phyloP scores from a whole-genome alignment of 805 yeast genomes.

The Hanseniaspora lachancei region DNA sequence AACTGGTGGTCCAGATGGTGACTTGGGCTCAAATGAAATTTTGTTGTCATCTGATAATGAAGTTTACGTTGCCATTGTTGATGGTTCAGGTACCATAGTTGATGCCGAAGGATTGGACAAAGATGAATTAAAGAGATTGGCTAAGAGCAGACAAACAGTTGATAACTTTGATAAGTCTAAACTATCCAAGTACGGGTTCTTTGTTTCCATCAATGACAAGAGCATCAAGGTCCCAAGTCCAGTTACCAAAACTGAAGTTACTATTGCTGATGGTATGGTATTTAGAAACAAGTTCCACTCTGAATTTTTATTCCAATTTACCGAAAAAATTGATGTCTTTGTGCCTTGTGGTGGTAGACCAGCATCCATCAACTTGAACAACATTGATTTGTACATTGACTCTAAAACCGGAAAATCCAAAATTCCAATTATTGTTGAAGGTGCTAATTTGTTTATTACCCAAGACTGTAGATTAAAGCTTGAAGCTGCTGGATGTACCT shows the following conservation, averaged over 20 bases:
- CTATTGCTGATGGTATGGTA: conserved; percentile 68
- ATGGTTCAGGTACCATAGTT: conserved; percentile 89
- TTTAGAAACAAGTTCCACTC: conserved; percentile 88
- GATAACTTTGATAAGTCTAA: conserved; percentile 51
- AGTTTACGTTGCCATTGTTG: conserved; percentile 75
- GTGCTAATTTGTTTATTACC: conserved; percentile 90
- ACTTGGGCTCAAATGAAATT: conserved; percentile 90
- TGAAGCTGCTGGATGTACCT: conserved; percentile 74
- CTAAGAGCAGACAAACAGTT: conserved; percentile 63
- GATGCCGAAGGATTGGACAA: conserved; percentile 86
- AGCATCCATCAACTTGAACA: conserved; percentile 80
- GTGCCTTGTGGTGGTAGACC: conserved; percentile 99
- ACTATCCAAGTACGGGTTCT: conserved; percentile 63
- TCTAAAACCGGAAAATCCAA: conserved; percentile 59
- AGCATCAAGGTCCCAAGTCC: conserved; percentile 73
- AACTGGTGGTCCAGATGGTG: conserved; percentile 99
- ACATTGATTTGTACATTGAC: conserved; percentile 60
- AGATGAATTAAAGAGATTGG: conserved; percentile 63
- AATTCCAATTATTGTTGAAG: conserved; percentile 87
- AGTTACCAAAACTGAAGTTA: conserved; percentile 20
- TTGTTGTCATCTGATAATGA: conserved; percentile 64
- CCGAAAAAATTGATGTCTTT: conserved; percentile 61
- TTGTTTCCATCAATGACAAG: conserved; percentile 72
- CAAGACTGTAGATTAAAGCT: conserved; percentile 81
- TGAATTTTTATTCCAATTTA: conserved; percentile 45